Conservation (phyloP, 306 rosid genomes). For the Cyclanthera cordifolia region DNA sequence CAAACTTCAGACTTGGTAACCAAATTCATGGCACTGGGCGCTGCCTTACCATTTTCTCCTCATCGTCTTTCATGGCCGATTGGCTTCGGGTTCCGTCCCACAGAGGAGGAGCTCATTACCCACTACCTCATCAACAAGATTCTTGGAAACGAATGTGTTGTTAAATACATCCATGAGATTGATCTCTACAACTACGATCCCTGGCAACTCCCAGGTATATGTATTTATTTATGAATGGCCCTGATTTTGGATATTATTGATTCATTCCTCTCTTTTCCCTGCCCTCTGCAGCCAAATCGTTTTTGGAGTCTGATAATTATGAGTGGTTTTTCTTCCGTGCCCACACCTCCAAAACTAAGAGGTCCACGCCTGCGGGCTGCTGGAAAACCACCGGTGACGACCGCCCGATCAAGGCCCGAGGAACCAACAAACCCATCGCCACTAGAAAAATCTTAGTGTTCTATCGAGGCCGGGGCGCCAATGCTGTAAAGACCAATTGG, state of each 20-base stretch:
- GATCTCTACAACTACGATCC: conserved; percentile 48
- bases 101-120: conserved; percentile 49
- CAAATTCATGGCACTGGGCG: not conserved
- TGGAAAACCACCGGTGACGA: conserved; percentile 62
- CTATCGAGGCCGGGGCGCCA: no score
- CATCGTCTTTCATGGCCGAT: not conserved
- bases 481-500: no score
- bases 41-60: not conserved
- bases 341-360: conserved; percentile 16
- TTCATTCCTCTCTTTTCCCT: not conserved
- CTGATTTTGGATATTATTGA: not conserved
- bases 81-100: conserved; percentile 51
- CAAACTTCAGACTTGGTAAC: not conserved
- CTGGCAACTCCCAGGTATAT: conserved; percentile 40
- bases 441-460: conserved; percentile 56
- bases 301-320: conserved; percentile 28
- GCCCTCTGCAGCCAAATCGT: conserved; percentile 21
- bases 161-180: conserved; percentile 24
- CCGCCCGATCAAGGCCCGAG: conserved; percentile 18
- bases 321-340: conserved; percentile 58
- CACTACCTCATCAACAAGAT: conserved; percentile 41
- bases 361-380: conserved; percentile 38
- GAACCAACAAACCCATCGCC: conserved; percentile 30
- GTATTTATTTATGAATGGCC: not conserved
- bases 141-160: conserved; percentile 8